phyloP scores from a whole-genome alignment of 2,329 filamentous ascomycete species.

The Ceratocystiopsis sp. region DNA sequence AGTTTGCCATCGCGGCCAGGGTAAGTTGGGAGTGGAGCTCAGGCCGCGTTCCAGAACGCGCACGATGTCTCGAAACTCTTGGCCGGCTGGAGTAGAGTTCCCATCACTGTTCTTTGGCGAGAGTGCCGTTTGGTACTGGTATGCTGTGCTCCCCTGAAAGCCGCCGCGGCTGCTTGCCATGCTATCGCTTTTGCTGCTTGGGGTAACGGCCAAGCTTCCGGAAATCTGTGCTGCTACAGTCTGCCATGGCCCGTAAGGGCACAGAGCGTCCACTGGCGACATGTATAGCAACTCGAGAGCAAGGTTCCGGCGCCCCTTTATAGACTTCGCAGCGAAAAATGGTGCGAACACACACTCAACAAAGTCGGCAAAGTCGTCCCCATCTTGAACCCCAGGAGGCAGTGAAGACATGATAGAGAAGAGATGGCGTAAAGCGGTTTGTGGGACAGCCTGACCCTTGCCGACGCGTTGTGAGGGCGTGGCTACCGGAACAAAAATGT shows the following conservation, averaged over 20 bases:
- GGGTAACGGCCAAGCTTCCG: conserved; percentile 21
- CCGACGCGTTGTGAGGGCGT: conserved; percentile 48
- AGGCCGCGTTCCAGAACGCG: conserved; percentile 50
- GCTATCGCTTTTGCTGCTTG: background rate
- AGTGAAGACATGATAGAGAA: conserved; percentile 40
- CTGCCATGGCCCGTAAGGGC: conserved; percentile 33
- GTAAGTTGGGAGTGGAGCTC: conserved; percentile 28
- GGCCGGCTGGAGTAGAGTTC: conserved; percentile 33
- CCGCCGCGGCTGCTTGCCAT: background rate
- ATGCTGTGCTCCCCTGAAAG: background rate
- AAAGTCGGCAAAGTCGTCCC: conserved; percentile 27
- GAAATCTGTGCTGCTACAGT: conserved; percentile 30
- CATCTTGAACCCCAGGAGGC: conserved; percentile 29
- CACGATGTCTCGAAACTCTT: conserved; percentile 52
- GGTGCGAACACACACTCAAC: conserved; percentile 36
- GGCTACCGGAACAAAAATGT: conserved; percentile 40
- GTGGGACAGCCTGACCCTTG: conserved; percentile 31
- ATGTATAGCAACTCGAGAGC: conserved; percentile 33
- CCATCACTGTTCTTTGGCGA: conserved; percentile 1
- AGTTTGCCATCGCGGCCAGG: conserved; percentile 28
- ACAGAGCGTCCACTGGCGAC: conserved; percentile 26
- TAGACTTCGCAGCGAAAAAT: conserved; percentile 36
- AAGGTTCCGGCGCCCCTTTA: conserved; percentile 26
- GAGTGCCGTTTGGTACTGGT: conserved; percentile 3
- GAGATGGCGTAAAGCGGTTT: conserved; percentile 48